Percentiles rank a stretch among this genome's conserved stretches.
Evolutionary conservation across 2,329 filamentous ascomycete species (phyloP).

Genomic region (Stachybotrys elegans): DNA sequence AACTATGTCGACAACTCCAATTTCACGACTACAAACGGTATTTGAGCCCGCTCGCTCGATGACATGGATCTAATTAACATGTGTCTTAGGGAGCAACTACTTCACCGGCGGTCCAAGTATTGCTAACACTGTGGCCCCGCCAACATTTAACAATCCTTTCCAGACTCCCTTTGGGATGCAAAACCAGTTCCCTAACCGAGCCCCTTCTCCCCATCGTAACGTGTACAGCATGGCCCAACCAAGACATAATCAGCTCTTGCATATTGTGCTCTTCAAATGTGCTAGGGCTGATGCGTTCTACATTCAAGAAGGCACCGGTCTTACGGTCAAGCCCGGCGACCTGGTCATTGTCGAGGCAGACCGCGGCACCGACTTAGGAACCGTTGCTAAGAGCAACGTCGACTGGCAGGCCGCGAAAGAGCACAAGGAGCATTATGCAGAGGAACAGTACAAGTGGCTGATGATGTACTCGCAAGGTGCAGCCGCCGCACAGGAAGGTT

Average conservation of each 20-base stretch:
- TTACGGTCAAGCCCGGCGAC: slow-evolving; percentile 86
- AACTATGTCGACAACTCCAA: slow-evolving; percentile 33
- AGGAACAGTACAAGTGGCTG: slow-evolving; percentile 96
- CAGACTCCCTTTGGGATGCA: slow-evolving; percentile 41
- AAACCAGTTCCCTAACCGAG: slow-evolving; percentile 40
- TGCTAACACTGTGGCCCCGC: slow-evolving; percentile 18
- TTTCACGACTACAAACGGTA: too few relatives aligned
- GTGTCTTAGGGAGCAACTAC: slow-evolving; percentile 18
- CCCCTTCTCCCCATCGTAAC: slow-evolving; percentile 56
- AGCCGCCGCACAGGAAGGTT: slow-evolving; percentile 54
- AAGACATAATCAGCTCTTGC: slow-evolving; percentile 65
- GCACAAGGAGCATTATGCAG: slow-evolving; percentile 82
- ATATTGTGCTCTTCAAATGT: slow-evolving; percentile 95
- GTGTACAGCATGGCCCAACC: slow-evolving; percentile 58
- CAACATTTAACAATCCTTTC: slow-evolving; percentile 33
- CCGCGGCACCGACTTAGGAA: slow-evolving; percentile 90
- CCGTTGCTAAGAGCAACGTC: slow-evolving; percentile 82
- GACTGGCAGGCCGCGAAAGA: slow-evolving; percentile 85
- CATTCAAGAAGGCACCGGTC: slow-evolving; percentile 89
- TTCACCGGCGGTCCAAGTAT: slow-evolving; percentile 19
- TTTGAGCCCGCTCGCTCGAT: too few relatives aligned
- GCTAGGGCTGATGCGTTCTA: slow-evolving; percentile 94
- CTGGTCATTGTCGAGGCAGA: slow-evolving; percentile 97
- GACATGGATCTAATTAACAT: too few relatives aligned
- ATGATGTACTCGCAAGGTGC: slow-evolving; percentile 96